A percentile compares a stretch with the other conserved stretches of the same genome.
phyloP scores from a whole-genome alignment of 1,139 yeast species.

The Sugiyamaella castrensis region DNA sequence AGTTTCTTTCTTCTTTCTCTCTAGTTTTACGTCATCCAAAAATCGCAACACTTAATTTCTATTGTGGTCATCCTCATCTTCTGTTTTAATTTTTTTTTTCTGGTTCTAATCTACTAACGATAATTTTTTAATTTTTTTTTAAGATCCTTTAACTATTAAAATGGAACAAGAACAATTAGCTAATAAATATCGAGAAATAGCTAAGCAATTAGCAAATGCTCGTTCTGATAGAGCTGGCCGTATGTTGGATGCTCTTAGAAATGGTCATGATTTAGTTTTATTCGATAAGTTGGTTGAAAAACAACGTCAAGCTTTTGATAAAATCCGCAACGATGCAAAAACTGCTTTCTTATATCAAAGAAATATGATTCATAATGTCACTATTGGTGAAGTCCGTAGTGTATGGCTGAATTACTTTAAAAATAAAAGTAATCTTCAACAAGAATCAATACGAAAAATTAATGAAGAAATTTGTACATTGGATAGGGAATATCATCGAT shows the following conservation, averaged over 20 bases:
- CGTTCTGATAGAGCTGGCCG: conserved; percentile 30
- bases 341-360: conserved; percentile 25
- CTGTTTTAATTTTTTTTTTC: too few relatives aligned
- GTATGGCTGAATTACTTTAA: conserved; percentile 33
- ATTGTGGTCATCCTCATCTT: too few relatives aligned
- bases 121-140: neutral
- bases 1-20: too few relatives aligned
- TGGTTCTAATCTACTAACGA: too few relatives aligned
- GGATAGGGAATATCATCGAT: conserved; percentile 26
- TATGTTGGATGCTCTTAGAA: conserved; percentile 29
- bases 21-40: too few relatives aligned
- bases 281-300: conserved; percentile 26
- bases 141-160: conserved; percentile 17
- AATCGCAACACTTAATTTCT: too few relatives aligned
- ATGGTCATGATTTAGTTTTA: conserved; percentile 25
- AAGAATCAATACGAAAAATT: conserved; percentile 23
- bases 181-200: conserved; percentile 30
- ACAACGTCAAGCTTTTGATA: conserved; percentile 26
- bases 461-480: conserved; percentile 24
- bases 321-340: conserved; percentile 20
- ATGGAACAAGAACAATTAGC: conserved; percentile 32
- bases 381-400: conserved; percentile 31
- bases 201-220: conserved; percentile 31
- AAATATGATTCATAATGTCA: conserved; percentile 25
- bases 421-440: conserved; percentile 26